These are phyloP conservation scores for Chlorociboria aeruginascens DNA, from an alignment of 495 filamentous ascomycete genomes.

Conservation along the genomic window DNA sequence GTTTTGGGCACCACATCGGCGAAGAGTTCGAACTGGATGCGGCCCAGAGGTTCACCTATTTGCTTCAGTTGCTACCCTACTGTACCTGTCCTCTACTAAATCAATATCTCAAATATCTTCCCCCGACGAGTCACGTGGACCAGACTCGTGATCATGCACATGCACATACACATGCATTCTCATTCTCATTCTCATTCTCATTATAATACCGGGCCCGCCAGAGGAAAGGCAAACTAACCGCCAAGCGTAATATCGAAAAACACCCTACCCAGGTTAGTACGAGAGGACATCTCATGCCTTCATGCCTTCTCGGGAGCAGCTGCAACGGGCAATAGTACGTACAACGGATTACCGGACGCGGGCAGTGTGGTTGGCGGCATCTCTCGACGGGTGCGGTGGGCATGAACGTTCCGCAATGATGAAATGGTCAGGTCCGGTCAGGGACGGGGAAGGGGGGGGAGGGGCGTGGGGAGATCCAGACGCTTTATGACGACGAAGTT, in stretches of 20 bases:
- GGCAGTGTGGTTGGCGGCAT: constrained; percentile 44
- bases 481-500: no score
- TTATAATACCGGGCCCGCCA: neutral
- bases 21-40: constrained; percentile 91
- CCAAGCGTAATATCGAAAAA: constrained; percentile 93
- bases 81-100: neutral
- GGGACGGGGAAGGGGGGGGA: no score
- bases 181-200: no score
- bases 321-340: constrained; percentile 21
- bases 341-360: constrained; percentile 42
- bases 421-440: no score
- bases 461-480: no score
- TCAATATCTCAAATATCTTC: neutral
- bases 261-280: constrained; percentile 33
- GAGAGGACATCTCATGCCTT: constrained; percentile 1
- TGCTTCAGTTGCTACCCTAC: no score
- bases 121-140: neutral
- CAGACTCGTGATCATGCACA: neutral
- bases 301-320: no score
- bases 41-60: constrained; percentile 77
- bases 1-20: constrained; percentile 72
- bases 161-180: no score
- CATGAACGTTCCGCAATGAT: no score
- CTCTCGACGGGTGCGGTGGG: neutral
- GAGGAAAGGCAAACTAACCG: constrained; percentile 37